Conservation (phyloP, 768 basidiomycete genomes). For the Podaxis sp. region DNA sequence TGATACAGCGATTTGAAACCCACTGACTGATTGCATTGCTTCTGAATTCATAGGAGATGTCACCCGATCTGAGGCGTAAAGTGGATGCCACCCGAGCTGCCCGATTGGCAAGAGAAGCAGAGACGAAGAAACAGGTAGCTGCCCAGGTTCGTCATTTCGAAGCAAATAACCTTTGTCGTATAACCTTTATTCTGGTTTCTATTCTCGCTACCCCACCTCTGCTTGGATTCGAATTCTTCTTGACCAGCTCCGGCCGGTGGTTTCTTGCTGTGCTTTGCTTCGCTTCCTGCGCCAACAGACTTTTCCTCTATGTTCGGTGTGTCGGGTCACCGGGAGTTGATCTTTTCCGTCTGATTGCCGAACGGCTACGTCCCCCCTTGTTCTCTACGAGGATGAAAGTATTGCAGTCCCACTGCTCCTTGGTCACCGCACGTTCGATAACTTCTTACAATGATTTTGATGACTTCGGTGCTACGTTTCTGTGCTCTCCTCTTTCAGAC, state of each 20-base stretch:
- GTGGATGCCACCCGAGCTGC: conserved; percentile 59
- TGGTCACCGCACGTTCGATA: neutral
- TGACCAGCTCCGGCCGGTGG: neutral
- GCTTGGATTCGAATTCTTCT: neutral
- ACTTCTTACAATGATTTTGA: neutral
- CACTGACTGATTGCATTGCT: conserved; percentile 10
- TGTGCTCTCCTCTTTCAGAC: neutral
- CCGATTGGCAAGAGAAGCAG: conserved; percentile 52
- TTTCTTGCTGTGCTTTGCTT: neutral
- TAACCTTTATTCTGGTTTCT: neutral
- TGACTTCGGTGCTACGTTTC: neutral
- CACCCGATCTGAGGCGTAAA: conserved; percentile 61
- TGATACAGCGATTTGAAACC: neutral
- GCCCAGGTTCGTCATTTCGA: conserved; percentile 43
- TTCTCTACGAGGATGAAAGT: conserved; percentile 6
- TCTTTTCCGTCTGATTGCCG: neutral
- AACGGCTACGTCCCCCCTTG: neutral
- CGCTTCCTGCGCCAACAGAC: neutral
- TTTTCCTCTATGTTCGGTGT: neutral
- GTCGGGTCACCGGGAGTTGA: neutral
- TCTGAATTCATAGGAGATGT: conserved; percentile 45
- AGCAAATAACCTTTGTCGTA: neutral
- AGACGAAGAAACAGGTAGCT: conserved; percentile 48
- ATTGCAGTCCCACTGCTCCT: conserved; percentile 8
- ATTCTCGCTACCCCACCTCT: conserved; percentile 1